A percentile compares a stretch with the other conserved stretches of the same genome.
Evolutionary conservation across 352 stramenopile species (phyloP).

Genomic region (Phytopythium delawarense): DNA sequence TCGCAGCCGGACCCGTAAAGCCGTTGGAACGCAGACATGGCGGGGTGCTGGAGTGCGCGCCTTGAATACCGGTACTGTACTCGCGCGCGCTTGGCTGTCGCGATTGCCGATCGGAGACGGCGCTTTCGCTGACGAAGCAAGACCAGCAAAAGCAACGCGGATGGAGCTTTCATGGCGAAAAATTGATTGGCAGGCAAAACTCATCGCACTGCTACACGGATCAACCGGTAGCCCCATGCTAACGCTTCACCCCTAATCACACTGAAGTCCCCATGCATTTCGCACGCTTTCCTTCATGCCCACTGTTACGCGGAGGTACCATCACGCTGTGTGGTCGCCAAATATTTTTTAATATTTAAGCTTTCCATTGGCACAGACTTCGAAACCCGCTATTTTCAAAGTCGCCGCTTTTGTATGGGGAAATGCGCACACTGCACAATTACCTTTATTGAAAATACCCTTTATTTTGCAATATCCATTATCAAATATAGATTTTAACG

Average conservation of each 20-base stretch:
- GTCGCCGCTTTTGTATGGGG: not conserved
- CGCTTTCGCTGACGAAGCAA: no score
- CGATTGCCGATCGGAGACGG: no score
- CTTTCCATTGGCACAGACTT: not conserved
- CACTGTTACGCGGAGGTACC: not conserved
- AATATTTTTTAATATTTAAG: not conserved
- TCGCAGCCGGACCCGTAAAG: conserved; percentile 5
- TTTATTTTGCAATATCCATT: no score
- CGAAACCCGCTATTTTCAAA: not conserved
- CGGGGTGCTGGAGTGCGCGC: not conserved
- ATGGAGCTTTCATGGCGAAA: not conserved
- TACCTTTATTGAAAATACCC: not conserved
- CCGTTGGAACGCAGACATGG: conserved; percentile 3
- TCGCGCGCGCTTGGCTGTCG: no score
- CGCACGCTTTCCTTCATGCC: not conserved
- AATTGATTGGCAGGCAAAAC: no score
- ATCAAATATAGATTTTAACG: not conserved
- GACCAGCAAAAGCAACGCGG: not conserved
- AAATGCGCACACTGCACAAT: not conserved
- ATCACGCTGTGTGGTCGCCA: not conserved
- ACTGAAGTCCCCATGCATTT: conserved; percentile 2
- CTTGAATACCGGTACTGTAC: not conserved
- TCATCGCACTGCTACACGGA: no score
- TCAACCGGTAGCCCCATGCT: no score
- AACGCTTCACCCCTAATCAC: conserved; percentile 1